A percentile compares a stretch with the other conserved stretches of the same genome.
Conservation (phyloP, 352 stramenopile species). For the Globisporangium echinulatum region DNA sequence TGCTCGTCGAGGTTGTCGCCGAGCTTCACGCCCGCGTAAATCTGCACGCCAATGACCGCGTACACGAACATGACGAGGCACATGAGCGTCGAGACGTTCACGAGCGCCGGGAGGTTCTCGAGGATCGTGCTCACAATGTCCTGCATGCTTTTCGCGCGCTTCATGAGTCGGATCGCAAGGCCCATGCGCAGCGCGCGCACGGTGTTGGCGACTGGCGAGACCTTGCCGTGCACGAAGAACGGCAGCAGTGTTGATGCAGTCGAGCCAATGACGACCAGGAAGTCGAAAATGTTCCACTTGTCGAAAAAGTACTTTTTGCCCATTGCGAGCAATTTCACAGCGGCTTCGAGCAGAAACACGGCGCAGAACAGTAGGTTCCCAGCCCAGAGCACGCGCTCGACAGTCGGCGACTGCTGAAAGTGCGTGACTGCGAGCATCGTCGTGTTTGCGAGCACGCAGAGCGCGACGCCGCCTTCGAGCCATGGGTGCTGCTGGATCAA, state of each 20-base stretch:
- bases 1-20: constrained; percentile 47
- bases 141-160: constrained; percentile 45
- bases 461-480: constrained; percentile 25
- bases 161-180: constrained; percentile 39
- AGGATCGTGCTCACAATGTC: constrained; percentile 65
- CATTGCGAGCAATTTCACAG: constrained; percentile 60
- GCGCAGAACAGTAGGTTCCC: constrained; percentile 45
- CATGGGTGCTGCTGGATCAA: constrained; percentile 22
- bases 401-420: constrained; percentile 21
- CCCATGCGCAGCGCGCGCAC: constrained; percentile 64
- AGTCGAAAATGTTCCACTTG: constrained; percentile 70
- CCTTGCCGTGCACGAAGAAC: constrained; percentile 26
- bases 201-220: constrained; percentile 50
- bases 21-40: constrained; percentile 53
- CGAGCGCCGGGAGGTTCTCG: constrained; percentile 62
- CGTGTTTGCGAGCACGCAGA: constrained; percentile 33
- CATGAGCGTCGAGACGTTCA: constrained; percentile 68
- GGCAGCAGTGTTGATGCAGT: constrained; percentile 32
- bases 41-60: constrained; percentile 65
- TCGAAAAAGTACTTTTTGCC: constrained; percentile 54
- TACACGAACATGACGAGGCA: constrained; percentile 78
- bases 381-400: constrained; percentile 11
- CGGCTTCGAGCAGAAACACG: constrained; percentile 51
- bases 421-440: constrained; percentile 34
- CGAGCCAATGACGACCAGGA: constrained; percentile 39